These are phyloP conservation scores for Lophium mytilinum DNA, from an alignment of 495 filamentous ascomycete genomes.

Conservation along the genomic window DNA sequence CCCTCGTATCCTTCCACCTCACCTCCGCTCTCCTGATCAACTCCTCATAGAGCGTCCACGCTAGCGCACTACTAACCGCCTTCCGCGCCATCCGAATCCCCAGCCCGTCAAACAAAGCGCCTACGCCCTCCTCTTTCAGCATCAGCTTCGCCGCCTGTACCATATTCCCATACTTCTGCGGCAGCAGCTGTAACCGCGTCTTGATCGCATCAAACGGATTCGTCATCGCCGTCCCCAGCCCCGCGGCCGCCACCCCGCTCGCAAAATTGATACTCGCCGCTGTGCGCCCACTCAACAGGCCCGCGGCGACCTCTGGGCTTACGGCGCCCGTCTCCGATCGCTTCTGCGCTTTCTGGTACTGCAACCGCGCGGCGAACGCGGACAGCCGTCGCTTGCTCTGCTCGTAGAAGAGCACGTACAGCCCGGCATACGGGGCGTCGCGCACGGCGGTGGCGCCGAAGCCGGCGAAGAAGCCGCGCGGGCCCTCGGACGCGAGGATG, in stretches of 20 bases:
- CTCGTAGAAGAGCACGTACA: conserved; percentile 95
- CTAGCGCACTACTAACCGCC: conserved; percentile 80
- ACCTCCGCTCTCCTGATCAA: conserved; percentile 68
- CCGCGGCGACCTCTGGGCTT: background rate
- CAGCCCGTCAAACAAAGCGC: conserved; percentile 79
- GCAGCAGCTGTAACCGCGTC: conserved; percentile 87
- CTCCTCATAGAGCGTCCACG: conserved; percentile 97
- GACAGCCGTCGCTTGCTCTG: conserved; percentile 65
- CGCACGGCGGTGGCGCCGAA: conserved; percentile 89
- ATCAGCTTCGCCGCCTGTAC: conserved; percentile 63
- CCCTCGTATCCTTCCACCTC: conserved; percentile 38
- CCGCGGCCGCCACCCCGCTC: conserved; percentile 70
- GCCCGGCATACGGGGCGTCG: conserved; percentile 89
- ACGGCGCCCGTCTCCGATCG: background rate
- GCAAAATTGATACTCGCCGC: conserved; percentile 70
- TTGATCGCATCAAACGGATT: conserved; percentile 98
- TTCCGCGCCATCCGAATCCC: conserved; percentile 85
- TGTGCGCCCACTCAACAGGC: conserved; percentile 11
- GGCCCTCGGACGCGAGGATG: conserved; percentile 65
- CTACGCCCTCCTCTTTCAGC: conserved; percentile 70
- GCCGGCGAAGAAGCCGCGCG: conserved; percentile 82
- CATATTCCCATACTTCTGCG: conserved; percentile 78
- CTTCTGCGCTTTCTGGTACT: background rate
- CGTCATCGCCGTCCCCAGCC: conserved; percentile 74
- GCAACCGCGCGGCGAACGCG: conserved; percentile 21